Base-by-base conservation (phyloP, 2,329 filamentous ascomycete genomes). In the Cordyceps farinosa region DNA sequence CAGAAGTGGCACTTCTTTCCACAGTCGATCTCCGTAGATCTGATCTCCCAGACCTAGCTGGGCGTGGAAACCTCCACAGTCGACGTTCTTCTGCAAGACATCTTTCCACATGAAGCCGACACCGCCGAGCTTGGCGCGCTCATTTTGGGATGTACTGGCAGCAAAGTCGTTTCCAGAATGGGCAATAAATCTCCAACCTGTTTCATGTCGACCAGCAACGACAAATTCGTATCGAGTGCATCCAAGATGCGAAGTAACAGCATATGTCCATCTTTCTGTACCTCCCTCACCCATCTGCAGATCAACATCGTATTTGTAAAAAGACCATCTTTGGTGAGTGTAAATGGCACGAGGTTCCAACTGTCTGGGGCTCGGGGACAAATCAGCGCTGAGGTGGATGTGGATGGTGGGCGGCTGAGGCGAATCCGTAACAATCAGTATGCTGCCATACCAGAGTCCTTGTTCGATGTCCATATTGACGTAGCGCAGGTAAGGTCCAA, bases 41-140 rank as follows among this genome's bases (percentile, higher is more conserved):
- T 99, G 95, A 65, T 95, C 91, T 62, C 95, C 95, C 5, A 97
- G 79, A 15, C 94, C 95, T 8, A 99, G 82, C 72, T 99, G 95
- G 7, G 91, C 89, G 71, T 99, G 95, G 75, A 98, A 99, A 1
- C 95, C 95, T 62, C 93, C 92, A 69, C 93, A 97, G 70, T 99
- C 95, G 34, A 93, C 87, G 70, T 99, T 96, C 82, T 97, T 97
- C 77, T 97, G 92, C 72, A 99, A 83, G 34, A 99, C 93, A 70
- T 99, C 95, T 72, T 97, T 98, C 95, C 95, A 99, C 94, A 99
- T 96, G 72, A 95, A 91, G 0, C 93, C 91, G 1, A 96, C 85
- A 1, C 95, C 95, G 36, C 95, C 95, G 1, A 98, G 84, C 69
- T 90, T 91, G 38, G 88, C 86, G 50, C 94, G 86, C 69, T 99